Evolutionary conservation across 2,329 filamentous ascomycete species (phyloP).

Genomic region (Cercospora citrullina): DNA sequence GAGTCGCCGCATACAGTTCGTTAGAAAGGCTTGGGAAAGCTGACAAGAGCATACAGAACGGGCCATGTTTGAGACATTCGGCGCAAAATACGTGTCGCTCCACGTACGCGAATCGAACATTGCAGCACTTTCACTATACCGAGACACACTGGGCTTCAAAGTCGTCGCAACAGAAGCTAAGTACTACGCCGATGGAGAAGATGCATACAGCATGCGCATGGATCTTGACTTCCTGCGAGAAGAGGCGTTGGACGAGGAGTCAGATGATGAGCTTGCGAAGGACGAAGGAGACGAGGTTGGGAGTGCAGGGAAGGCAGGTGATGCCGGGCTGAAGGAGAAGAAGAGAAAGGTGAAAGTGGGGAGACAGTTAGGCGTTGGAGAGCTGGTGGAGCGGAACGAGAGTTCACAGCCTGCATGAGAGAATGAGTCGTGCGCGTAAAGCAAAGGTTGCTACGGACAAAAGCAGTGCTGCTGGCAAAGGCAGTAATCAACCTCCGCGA

Average conservation of each 20-base stretch:
- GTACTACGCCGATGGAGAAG: conserved; percentile 97
- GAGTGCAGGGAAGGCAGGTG: conserved; percentile 17
- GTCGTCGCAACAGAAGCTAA: conserved; percentile 82
- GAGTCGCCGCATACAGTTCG: too few species aligned
- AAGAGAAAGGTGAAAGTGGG: conserved; percentile 87
- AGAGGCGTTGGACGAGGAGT: conserved; percentile 53
- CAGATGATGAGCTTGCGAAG: conserved; percentile 40
- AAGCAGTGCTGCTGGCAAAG: neutral
- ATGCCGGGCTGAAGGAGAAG: conserved; percentile 46
- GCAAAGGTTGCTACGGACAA: neutral
- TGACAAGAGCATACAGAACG: conserved; percentile 59
- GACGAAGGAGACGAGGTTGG: conserved; percentile 43
- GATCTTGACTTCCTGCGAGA: conserved; percentile 65
- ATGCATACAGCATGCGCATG: conserved; percentile 91
- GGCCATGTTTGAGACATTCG: conserved; percentile 95
- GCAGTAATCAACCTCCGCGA: too few species aligned
- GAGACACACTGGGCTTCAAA: conserved; percentile 85
- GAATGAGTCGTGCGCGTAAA: neutral
- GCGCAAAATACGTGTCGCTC: conserved; percentile 87
- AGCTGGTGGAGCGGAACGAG: conserved; percentile 61
- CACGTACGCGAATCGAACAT: conserved; percentile 94
- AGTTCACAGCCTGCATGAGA: conserved; percentile 16
- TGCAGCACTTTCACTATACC: conserved; percentile 88
- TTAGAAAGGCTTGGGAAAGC: too few species aligned
- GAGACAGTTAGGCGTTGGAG: conserved; percentile 71